These are phyloP conservation scores for Obelidium mucronatum DNA, from an alignment of 192 early-diverging fungal species.

Conservation along the genomic window DNA sequence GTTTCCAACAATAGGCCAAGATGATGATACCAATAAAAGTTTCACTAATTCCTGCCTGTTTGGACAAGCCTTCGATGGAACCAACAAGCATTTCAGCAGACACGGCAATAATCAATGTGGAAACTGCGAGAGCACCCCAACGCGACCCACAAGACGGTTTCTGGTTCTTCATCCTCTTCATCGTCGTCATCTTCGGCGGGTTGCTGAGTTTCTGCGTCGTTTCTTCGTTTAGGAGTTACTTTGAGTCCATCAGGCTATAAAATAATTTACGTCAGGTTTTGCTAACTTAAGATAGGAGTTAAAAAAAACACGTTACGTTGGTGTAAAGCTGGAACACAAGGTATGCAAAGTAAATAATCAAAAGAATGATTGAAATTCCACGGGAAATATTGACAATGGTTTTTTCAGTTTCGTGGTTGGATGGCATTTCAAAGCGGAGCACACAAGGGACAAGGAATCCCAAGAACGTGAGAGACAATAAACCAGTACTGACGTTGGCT, in stretches of 20 bases:
- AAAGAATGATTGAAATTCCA: constrained; percentile 71
- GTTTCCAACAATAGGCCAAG: constrained; percentile 89
- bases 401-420: not conserved
- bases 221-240: constrained; percentile 9
- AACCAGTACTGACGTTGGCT: constrained; percentile 27
- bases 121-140: constrained; percentile 63
- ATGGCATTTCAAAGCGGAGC: not conserved
- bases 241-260: constrained; percentile 19
- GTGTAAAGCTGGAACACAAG: constrained; percentile 90
- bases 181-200: constrained; percentile 37
- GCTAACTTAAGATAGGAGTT: too few relatives aligned
- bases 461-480: constrained; percentile 32
- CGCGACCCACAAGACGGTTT: constrained; percentile 68
- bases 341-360: constrained; percentile 70
- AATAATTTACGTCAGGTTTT: not conserved
- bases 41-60: constrained; percentile 72
- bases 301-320: constrained; percentile 52
- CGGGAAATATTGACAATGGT: constrained; percentile 63
- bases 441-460: constrained; percentile 35
- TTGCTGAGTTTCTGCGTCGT: not conserved
- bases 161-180: constrained; percentile 67
- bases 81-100: constrained; percentile 87
- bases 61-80: constrained; percentile 79
- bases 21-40: constrained; percentile 93
- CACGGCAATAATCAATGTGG: constrained; percentile 76